Percentiles rank a stretch among this genome's conserved stretches.
Evolutionary conservation across 257 asterid species (phyloP).

Genomic region (Solanum gracilifrons): DNA sequence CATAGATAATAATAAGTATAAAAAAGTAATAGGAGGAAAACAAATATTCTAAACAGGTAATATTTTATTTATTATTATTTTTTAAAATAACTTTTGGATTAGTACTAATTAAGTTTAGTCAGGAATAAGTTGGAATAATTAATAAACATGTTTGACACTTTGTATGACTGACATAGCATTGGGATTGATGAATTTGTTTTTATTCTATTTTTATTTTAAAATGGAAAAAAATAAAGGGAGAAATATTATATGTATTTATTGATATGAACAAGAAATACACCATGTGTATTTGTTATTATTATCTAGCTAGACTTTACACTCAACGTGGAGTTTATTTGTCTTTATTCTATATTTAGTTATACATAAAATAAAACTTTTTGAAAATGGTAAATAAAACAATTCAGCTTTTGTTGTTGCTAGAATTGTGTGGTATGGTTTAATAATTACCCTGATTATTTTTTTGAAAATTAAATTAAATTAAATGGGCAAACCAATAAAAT

Average conservation of each 20-base stretch:
- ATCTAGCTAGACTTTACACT: not conserved
- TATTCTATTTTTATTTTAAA: not conserved
- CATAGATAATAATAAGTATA: not conserved
- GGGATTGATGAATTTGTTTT: slow-evolving; percentile 16
- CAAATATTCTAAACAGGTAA: not conserved
- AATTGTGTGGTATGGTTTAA: not conserved
- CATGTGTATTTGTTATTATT: not conserved
- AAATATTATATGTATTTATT: not conserved
- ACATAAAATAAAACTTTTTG: not conserved
- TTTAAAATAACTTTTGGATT: not conserved
- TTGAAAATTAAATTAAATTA: no score
- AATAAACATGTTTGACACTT: not conserved
- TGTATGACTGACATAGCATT: slow-evolving; percentile 20
- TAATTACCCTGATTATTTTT: not conserved
- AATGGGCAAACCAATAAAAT: not conserved
- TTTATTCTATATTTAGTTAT: not conserved
- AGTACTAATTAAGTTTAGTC: not conserved
- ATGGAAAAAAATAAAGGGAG: not conserved
- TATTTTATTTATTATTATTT: no score
- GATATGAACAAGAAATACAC: not conserved
- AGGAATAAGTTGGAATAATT: not conserved
- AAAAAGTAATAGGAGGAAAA: not conserved
- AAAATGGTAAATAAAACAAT: not conserved
- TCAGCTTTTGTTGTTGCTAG: not conserved
- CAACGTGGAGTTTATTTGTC: not conserved